These are phyloP conservation scores for Citrullus amarus DNA, from an alignment of 306 rosid genomes.

Conservation along the genomic window DNA sequence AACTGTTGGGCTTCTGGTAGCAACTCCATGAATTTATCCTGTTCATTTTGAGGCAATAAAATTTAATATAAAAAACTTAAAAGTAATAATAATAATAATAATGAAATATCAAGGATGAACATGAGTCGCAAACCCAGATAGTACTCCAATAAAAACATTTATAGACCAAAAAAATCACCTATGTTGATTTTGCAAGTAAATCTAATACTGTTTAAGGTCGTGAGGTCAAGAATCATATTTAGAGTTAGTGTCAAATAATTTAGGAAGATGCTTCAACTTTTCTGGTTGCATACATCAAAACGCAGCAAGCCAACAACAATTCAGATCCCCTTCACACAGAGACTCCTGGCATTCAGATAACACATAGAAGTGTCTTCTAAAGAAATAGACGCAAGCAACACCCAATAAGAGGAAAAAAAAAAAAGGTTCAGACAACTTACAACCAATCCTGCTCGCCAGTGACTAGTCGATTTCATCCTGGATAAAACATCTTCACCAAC, in stretches of 20 bases:
- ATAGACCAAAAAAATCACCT: background rate
- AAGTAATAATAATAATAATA: background rate
- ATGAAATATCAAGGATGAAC: background rate
- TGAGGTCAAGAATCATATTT: background rate
- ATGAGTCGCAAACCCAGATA: background rate
- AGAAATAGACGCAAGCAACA: background rate
- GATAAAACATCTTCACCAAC: conserved; percentile 37
- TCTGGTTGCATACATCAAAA: background rate
- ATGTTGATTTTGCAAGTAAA: background rate
- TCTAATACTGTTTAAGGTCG: background rate
- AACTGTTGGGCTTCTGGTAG: conserved; percentile 70
- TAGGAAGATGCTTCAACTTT: background rate
- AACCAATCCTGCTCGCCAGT: conserved; percentile 63
- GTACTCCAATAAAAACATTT: background rate
- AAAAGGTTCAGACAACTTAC: conserved; percentile 47
- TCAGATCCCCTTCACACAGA: background rate
- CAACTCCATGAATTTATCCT: conserved; percentile 81
- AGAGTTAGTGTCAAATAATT: background rate
- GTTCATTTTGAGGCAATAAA: conserved; percentile 13
- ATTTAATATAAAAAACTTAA: background rate
- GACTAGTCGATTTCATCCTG: conserved; percentile 43
- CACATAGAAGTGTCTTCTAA: background rate
- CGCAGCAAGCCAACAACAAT: background rate
- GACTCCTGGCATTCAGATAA: background rate
- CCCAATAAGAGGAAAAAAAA: background rate